Conservation (phyloP, 768 basidiomycete species). For the Daedaleopsis nitida region DNA sequence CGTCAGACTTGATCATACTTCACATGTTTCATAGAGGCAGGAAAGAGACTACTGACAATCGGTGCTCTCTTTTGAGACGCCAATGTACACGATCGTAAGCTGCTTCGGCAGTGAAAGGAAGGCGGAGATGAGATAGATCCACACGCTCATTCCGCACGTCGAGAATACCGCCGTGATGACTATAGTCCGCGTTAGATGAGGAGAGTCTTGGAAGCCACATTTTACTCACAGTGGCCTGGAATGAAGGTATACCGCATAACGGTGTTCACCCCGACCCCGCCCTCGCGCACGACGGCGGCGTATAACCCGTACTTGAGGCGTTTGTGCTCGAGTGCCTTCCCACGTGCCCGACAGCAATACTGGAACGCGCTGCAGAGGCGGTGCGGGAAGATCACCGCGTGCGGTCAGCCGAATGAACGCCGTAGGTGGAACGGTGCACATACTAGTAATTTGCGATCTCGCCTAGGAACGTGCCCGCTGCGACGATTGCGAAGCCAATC, state of each 20-base stretch:
- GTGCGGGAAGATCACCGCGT: background rate
- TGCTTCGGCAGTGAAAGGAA: conserved; percentile 85
- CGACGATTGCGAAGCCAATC: conserved; percentile 83
- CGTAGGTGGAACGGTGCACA: conserved; percentile 23
- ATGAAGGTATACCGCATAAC: conserved; percentile 78
- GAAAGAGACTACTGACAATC: background rate
- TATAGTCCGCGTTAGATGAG: conserved; percentile 27
- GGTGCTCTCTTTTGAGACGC: conserved; percentile 38
- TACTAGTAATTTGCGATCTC: conserved; percentile 87
- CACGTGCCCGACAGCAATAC: conserved; percentile 71
- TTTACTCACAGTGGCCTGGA: conserved; percentile 74
- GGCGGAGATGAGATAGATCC: conserved; percentile 74
- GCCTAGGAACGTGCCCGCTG: conserved; percentile 76
- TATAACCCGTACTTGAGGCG: conserved; percentile 49
- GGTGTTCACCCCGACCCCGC: conserved; percentile 81
- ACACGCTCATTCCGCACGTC: conserved; percentile 82
- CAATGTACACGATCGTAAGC: conserved; percentile 87
- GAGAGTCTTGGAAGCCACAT: background rate
- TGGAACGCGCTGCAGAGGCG: conserved; percentile 64
- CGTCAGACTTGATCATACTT: background rate
- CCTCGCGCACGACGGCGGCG: conserved; percentile 72
- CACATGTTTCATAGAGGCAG: too few relatives aligned
- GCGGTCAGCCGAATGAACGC: background rate
- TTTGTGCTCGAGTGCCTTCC: conserved; percentile 58
- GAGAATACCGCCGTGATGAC: conserved; percentile 86